phyloP scores from a whole-genome alignment of 73 alveolate genomes.

The Paramecium sonneborni region DNA sequence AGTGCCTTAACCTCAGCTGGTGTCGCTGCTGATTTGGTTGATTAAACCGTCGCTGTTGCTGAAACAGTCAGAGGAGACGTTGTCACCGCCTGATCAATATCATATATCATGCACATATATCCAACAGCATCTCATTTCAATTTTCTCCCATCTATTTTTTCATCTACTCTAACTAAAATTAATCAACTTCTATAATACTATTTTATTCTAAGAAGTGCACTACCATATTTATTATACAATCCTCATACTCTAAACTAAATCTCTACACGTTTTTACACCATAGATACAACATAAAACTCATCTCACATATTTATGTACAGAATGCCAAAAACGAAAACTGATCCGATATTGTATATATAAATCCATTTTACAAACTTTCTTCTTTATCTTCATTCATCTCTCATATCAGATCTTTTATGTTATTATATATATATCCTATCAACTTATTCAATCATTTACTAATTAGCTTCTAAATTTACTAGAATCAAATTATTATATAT shows the following conservation, averaged over 20 bases:
- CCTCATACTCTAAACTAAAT: neutral
- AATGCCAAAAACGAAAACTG: neutral
- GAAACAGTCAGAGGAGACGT: slow-evolving; percentile 65
- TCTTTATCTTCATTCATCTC: no score
- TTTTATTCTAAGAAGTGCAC: neutral
- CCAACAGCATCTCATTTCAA: neutral
- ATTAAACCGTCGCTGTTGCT: slow-evolving; percentile 65
- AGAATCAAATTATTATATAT: no score
- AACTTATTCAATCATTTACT: no score
- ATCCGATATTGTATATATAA: no score
- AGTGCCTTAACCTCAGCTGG: slow-evolving; percentile 67
- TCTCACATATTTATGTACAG: neutral
- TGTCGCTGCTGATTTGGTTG: slow-evolving; percentile 67
- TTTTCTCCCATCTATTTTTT: neutral
- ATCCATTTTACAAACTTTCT: no score
- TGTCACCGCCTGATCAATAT: slow-evolving; percentile 34
- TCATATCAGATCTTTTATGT: no score
- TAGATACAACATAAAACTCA: neutral
- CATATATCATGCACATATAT: neutral
- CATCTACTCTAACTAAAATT: neutral
- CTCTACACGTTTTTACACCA: neutral
- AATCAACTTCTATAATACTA: neutral
- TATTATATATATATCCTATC: no score
- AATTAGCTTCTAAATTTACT: no score
- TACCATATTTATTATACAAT: neutral